Conservation (phyloP, 2,329 filamentous ascomycete species). For the Sclerotinia nivalis region DNA sequence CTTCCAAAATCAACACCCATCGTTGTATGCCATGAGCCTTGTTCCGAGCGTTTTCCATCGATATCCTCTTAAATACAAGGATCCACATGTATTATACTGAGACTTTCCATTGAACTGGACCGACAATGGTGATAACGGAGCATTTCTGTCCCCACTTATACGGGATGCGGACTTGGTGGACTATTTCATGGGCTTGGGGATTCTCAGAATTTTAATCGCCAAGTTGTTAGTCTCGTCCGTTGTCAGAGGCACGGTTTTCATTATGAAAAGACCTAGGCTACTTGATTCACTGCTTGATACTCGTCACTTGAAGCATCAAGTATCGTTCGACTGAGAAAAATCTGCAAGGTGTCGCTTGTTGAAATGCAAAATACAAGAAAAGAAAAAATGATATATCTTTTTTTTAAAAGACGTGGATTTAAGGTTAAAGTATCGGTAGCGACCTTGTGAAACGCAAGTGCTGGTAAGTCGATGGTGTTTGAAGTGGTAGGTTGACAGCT, state of each 20-base stretch:
- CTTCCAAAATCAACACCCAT: neutral
- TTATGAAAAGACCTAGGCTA: neutral
- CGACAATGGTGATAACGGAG: slow-evolving; percentile 26
- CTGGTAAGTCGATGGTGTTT: slow-evolving; percentile 20
- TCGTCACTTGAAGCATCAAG: neutral
- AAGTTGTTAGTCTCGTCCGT: neutral
- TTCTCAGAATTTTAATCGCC: neutral
- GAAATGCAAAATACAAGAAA: neutral
- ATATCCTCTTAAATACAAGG: neutral
- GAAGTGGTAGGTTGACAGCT: slow-evolving; percentile 7
- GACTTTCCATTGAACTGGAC: neutral
- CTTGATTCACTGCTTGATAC: neutral
- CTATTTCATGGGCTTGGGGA: neutral
- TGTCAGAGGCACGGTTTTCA: neutral
- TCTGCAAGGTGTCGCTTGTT: neutral
- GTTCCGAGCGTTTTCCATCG: neutral
- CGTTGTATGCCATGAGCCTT: neutral
- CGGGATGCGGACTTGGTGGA: slow-evolving; percentile 2
- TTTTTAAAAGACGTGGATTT: neutral
- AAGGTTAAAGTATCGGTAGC: slow-evolving; percentile 5
- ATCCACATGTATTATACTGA: slow-evolving; percentile 19
- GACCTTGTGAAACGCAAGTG: slow-evolving; percentile 9
- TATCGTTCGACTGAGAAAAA: slow-evolving; percentile 2
- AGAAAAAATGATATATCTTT: slow-evolving; percentile 1
- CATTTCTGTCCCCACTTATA: slow-evolving; percentile 25